A percentile compares a stretch with the other conserved stretches of the same genome.
Evolutionary conservation across 768 basidiomycete species (phyloP).

Genomic region (Lyophyllum decastes): DNA sequence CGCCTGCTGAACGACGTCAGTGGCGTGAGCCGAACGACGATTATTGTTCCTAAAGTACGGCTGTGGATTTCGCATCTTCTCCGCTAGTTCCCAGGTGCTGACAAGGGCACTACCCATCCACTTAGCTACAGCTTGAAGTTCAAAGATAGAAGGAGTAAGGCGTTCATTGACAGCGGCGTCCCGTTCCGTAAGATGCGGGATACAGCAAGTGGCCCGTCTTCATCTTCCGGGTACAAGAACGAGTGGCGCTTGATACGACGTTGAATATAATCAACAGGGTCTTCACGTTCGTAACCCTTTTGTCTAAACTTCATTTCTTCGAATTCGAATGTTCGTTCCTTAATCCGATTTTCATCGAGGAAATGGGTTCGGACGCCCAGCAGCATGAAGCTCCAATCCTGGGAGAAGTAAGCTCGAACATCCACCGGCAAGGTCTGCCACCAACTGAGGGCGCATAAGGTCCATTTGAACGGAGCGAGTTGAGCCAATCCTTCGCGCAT

Average conservation of each 20-base stretch:
- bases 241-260: not conserved
- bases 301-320: slow-evolving; percentile 16
- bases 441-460: not conserved
- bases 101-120: not conserved
- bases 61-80: not conserved
- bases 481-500: not conserved
- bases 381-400: slow-evolving; percentile 8
- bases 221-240: not conserved
- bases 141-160: not conserved
- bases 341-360: slow-evolving; percentile 10
- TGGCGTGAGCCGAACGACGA: not conserved
- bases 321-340: slow-evolving; percentile 10
- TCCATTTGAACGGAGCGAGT: not conserved
- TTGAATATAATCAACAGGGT: not conserved
- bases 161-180: not conserved
- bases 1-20: not conserved
- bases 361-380: slow-evolving; percentile 12
- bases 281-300: not conserved
- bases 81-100: not conserved
- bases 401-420: not conserved
- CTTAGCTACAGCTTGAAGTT: not conserved
- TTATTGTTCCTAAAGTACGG: not conserved
- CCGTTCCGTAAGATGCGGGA: not conserved
- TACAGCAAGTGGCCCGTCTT: not conserved
- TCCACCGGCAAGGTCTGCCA: not conserved